Evolutionary conservation across 1,284 basidiomycete genomes (phyloP), one percentile per base, ranked within the genome.

Genomic region (Schizophyllum amplum): DNA sequence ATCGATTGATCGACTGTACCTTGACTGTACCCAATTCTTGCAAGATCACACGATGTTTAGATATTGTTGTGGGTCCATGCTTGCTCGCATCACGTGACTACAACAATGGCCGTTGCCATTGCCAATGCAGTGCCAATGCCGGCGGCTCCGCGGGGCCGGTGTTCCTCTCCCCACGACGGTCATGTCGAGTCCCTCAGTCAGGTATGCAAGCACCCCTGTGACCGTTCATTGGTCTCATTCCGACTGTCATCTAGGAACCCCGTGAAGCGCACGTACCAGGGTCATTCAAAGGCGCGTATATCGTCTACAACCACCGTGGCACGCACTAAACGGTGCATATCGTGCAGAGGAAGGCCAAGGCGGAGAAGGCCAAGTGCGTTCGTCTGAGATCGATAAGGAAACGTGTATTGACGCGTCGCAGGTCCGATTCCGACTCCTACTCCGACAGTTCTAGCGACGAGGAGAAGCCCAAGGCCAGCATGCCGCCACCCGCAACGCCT

Each of bases 181-280:
- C 33, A 42, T 42, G 33, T 42, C 33, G 13, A 42, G 33, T 9
- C 33, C 33, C 33, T 42, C 33, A 9, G 17, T 17, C 33, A 42
- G 17, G 33, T 42, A 42, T 42, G 33, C 33, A 9, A n/a, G 21
- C 17, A 4, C 24, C n/a, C 27, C 26, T 9, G 9, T 9, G 6
- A 9, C 33, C 26, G 2, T 55, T 55, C 20, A 27, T 24, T 23
- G 50, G 46, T 2, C 21, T 17, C 15, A 4, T 13, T 24, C 21
- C 15, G 21, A 11, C 9, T 50, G 21, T 17, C 11, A 24, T 22
- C 48, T n/a, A 62, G 61, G 4, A 56, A 57, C 2, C 53, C 48
- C 5, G 54, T 59, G 6, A 62, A 22, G 24, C n/a, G n/a, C n/a
- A 62, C 61, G 5, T 62, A 62, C 55, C 46, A 56, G 5, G 58